Conservation (phyloP, 2,329 filamentous ascomycete species). For the Incumbomyces delicatus region DNA sequence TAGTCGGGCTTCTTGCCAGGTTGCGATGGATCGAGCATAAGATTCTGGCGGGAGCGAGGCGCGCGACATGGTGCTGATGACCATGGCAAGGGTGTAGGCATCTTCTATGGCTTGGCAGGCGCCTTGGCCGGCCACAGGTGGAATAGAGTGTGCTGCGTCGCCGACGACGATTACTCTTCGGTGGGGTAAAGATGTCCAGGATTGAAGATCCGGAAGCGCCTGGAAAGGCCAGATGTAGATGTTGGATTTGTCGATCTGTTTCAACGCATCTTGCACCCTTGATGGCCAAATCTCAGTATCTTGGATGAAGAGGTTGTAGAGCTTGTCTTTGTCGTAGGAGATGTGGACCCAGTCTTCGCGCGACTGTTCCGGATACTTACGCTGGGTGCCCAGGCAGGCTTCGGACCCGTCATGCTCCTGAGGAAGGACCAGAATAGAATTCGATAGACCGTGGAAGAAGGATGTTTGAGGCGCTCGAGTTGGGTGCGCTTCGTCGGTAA, state of each 20-base stretch:
- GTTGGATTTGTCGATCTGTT: conserved; percentile 9
- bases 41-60: conserved; percentile 3
- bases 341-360: conserved; percentile 16
- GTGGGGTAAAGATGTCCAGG: conserved; percentile 13
- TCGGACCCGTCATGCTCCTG: conserved; percentile 7
- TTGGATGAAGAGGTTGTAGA: conserved; percentile 11
- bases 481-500: not conserved
- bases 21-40: not conserved
- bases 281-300: conserved; percentile 11
- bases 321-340: conserved; percentile 11
- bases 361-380: conserved; percentile 8
- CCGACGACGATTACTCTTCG: conserved; percentile 14
- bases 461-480: conserved; percentile 1
- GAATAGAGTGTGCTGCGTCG: conserved; percentile 19
- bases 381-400: not conserved
- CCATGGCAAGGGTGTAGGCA: conserved; percentile 15
- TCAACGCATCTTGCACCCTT: conserved; percentile 11
- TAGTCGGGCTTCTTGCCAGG: conserved; percentile 43
- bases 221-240: conserved; percentile 17
- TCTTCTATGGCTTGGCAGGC: conserved; percentile 19
- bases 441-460: not conserved
- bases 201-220: conserved; percentile 14
- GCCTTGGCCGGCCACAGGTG: conserved; percentile 17
- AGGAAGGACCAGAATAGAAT: conserved; percentile 3
- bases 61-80: conserved; percentile 4